Evolutionary conservation across 2,329 filamentous ascomycete genomes (phyloP).

Genomic region (Colletotrichum orbiculare): DNA sequence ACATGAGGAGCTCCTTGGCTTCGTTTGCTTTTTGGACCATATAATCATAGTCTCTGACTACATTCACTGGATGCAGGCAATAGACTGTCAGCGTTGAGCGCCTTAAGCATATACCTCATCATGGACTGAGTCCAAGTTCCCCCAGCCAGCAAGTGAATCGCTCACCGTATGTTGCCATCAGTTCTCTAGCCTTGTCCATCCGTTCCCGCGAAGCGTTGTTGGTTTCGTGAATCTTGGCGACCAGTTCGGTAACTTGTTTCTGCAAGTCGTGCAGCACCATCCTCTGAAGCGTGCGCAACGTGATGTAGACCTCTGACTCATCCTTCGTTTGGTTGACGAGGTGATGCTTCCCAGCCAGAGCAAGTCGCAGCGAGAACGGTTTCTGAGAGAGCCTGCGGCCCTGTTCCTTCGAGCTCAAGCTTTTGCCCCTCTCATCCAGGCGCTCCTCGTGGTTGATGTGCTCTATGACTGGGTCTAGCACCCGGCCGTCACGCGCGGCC

Average conservation of each 20-base stretch:
- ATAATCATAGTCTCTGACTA: not conserved
- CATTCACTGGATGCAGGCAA: not conserved
- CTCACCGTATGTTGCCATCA: constrained; percentile 3
- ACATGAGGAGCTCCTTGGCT: not conserved
- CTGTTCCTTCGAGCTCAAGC: not conserved
- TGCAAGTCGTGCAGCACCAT: constrained; percentile 1
- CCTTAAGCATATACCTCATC: not conserved
- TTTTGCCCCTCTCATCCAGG: not conserved
- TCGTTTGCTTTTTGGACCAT: not conserved
- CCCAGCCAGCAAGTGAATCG: not conserved
- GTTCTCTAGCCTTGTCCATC: not conserved
- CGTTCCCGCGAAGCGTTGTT: not conserved
- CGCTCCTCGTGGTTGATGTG: not conserved
- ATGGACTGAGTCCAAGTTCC: not conserved
- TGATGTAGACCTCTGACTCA: not conserved
- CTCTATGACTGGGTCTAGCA: not conserved
- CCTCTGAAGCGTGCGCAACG: constrained; percentile 2
- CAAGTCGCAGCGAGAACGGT: not conserved
- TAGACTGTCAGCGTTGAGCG: not conserved
- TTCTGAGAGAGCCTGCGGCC: not conserved
- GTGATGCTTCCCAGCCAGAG: not conserved
- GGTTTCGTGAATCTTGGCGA: constrained; percentile 1
- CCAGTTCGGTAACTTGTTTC: not conserved
- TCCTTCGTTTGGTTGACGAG: not conserved
- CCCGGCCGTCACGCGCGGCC: too few species aligned